Conservation (phyloP, 2,329 filamentous ascomycete genomes). For the Tolypocladium guangdongense region DNA sequence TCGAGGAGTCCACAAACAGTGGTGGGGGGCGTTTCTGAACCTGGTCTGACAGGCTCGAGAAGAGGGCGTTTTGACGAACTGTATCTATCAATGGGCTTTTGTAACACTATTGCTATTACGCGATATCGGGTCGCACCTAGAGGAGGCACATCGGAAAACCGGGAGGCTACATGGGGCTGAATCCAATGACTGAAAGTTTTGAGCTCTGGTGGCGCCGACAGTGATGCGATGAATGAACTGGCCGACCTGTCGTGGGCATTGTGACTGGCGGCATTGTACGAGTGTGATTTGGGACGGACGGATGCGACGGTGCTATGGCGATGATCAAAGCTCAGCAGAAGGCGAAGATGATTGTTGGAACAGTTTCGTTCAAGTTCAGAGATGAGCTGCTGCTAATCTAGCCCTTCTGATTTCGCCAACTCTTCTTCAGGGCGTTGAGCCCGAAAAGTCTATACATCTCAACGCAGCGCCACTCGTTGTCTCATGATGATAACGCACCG, state of each 20-base stretch:
- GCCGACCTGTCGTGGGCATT: not conserved
- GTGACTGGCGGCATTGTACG: not conserved
- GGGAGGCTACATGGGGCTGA: not conserved
- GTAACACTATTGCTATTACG: not conserved
- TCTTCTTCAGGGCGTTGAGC: slow-evolving; percentile 11
- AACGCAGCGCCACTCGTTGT: not conserved
- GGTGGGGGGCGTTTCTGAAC: not conserved
- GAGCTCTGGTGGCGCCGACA: not conserved
- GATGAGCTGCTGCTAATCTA: not conserved
- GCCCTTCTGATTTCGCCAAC: not conserved
- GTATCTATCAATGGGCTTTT: not conserved
- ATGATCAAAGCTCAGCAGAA: not conserved
- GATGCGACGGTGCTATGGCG: not conserved
- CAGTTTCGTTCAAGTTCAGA: not conserved
- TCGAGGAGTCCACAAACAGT: not conserved
- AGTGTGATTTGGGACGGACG: not conserved
- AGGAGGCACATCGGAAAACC: not conserved
- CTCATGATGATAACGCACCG: not conserved
- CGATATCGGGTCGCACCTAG: not conserved
- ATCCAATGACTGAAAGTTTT: not conserved
- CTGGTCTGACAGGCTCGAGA: not conserved
- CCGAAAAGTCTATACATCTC: slow-evolving; percentile 9
- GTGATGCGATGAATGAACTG: not conserved
- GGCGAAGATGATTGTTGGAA: not conserved
- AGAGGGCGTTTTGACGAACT: not conserved